Evolutionary conservation across 805 yeast species (phyloP).

Genomic region (Tetrapisispora iriomotensis): DNA sequence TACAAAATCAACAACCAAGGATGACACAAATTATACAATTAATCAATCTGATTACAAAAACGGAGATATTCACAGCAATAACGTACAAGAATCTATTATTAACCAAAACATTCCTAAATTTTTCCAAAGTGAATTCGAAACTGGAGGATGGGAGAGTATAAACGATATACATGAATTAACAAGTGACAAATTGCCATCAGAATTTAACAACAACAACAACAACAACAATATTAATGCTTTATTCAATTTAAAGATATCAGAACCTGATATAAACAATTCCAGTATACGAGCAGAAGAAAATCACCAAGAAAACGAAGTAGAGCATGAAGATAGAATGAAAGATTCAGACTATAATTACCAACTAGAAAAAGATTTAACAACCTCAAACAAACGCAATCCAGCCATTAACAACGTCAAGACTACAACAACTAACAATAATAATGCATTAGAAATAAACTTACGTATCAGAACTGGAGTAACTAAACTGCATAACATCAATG

Average conservation of each 20-base stretch:
- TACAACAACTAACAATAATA: neutral
- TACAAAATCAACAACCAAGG: neutral
- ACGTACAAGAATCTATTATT: too few species aligned
- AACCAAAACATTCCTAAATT: too few species aligned
- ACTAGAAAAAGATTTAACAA: neutral
- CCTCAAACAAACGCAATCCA: too few species aligned
- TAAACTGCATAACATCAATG: conserved; percentile 34
- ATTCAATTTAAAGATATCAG: neutral
- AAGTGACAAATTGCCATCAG: neutral
- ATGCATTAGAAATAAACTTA: conserved; percentile 30
- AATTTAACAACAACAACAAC: neutral
- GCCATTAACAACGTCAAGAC: too few species aligned
- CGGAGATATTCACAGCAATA: too few species aligned
- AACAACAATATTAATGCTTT: neutral
- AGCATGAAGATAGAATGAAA: neutral
- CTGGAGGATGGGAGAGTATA: conserved; percentile 23
- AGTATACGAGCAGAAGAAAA: too few species aligned
- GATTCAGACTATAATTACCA: neutral
- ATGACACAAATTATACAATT: neutral
- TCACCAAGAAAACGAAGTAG: neutral
- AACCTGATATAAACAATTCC: neutral
- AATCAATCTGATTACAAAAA: too few species aligned
- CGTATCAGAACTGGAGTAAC: conserved; percentile 35
- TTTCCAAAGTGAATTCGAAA: neutral
- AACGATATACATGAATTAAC: conserved; percentile 24